A percentile compares a stretch with the other conserved stretches of the same genome.
Conservation (phyloP, 2,329 filamentous ascomycete genomes). For the Sporothrix brasiliensis region DNA sequence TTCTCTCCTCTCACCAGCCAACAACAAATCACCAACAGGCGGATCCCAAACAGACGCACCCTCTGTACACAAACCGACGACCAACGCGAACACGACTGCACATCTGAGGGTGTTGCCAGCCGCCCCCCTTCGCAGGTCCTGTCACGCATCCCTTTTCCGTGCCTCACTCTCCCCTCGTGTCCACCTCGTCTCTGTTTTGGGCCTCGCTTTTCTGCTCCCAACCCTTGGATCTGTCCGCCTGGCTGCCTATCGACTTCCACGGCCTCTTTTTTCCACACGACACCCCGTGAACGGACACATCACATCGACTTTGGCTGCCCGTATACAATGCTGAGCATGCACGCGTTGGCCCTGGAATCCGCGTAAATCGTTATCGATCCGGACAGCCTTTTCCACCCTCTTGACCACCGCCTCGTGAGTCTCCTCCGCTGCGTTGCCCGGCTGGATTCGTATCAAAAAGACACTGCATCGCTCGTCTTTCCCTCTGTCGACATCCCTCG, state of each 20-base stretch:
- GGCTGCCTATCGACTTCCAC: constrained; percentile 6
- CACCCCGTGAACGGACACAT: background rate
- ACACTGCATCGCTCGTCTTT: background rate
- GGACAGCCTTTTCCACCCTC: background rate
- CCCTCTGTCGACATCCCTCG: background rate
- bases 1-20: constrained; percentile 17
- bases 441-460: background rate
- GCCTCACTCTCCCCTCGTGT: constrained; percentile 13
- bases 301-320: background rate
- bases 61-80: background rate
- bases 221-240: background rate
- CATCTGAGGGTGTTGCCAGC: constrained; percentile 20
- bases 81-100: constrained; percentile 7
- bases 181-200: background rate
- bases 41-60: background rate
- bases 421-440: background rate
- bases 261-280: background rate
- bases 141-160: constrained; percentile 17
- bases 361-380: constrained; percentile 11
- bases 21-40: constrained; percentile 8
- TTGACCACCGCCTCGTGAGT: background rate
- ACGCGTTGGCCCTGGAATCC: constrained; percentile 25
- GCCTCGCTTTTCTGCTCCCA: background rate
- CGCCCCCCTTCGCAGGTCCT: background rate
- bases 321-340: constrained; percentile 25